Conservation (phyloP, 1,139 yeast species). For the Pichia sp. region DNA sequence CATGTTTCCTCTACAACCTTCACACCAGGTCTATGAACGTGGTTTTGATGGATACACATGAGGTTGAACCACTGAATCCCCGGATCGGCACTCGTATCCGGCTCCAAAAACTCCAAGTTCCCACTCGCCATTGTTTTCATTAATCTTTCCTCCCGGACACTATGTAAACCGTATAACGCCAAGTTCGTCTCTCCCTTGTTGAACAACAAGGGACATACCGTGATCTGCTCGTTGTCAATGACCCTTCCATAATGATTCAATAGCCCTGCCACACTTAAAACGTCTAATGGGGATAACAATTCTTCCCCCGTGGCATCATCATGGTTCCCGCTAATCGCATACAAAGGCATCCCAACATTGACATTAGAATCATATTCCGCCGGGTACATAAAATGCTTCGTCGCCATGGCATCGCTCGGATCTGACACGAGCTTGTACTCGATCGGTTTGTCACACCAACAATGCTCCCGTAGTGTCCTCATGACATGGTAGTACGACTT, state of each 20-base stretch:
- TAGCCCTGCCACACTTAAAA: constrained; percentile 75
- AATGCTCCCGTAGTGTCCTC: constrained; percentile 61
- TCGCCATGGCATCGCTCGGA: constrained; percentile 52
- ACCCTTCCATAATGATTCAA: constrained; percentile 89
- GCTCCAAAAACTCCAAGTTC: constrained; percentile 72
- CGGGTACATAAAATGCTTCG: constrained; percentile 52
- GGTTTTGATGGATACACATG: constrained; percentile 90
- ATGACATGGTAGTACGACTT: constrained; percentile 83
- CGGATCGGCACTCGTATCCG: constrained; percentile 44
- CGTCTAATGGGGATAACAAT: constrained; percentile 81
- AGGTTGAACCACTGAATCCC: constrained; percentile 72
- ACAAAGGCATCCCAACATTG: constrained; percentile 86
- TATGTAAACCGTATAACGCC: constrained; percentile 85
- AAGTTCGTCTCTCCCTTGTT: constrained; percentile 78
- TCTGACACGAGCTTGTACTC: constrained; percentile 82
- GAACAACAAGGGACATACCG: constrained; percentile 72
- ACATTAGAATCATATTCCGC: constrained; percentile 89
- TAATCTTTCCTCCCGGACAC: constrained; percentile 83
- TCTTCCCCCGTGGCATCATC: constrained; percentile 95
- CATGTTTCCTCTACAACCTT: constrained; percentile 81
- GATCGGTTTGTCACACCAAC: constrained; percentile 86
- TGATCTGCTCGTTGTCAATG: constrained; percentile 67
- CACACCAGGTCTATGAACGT: constrained; percentile 69
- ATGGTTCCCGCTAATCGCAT: constrained; percentile 94
- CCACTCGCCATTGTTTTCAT: constrained; percentile 80